Evolutionary conservation across 2,329 filamentous ascomycete species (phyloP).

Genomic region (Fusarium redolens): DNA sequence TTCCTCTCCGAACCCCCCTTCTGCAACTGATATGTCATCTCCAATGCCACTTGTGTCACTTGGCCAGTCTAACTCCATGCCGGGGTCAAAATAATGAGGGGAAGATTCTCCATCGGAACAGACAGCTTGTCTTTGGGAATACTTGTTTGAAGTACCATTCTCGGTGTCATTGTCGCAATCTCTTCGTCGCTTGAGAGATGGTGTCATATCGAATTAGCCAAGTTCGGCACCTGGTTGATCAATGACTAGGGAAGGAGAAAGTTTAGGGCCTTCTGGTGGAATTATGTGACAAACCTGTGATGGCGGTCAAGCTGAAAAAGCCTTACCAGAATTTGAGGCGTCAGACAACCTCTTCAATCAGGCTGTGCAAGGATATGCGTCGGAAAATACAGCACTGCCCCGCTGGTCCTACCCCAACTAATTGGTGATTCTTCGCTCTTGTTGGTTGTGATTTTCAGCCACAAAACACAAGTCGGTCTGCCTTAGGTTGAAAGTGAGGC

Average conservation of each 20-base stretch:
- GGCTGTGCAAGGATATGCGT: background rate
- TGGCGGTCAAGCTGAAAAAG: background rate
- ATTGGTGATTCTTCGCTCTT: background rate
- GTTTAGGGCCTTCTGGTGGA: fast-evolving
- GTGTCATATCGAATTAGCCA: background rate
- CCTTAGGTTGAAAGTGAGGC: background rate
- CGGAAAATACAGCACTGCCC: background rate
- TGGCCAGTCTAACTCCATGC: background rate
- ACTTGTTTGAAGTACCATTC: fast-evolving
- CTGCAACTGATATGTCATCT: fast-evolving
- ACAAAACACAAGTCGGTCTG: background rate
- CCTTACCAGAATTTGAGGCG: background rate
- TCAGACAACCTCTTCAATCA: fast-evolving
- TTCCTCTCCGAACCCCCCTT: fast-evolving
- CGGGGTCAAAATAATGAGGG: fast-evolving
- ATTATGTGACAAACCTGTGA: fast-evolving
- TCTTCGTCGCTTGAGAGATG: background rate
- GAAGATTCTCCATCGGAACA: fast-evolving
- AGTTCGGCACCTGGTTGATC: fast-evolving
- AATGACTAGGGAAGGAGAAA: fast-evolving
- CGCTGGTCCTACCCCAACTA: fast-evolving
- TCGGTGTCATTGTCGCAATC: fast-evolving
- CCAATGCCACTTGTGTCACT: fast-evolving
- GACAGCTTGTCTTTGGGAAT: background rate
- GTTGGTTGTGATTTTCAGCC: background rate